Evolutionary conservation across 257 asterid species (phyloP).

Genomic region (Gardenia jasminoides): DNA sequence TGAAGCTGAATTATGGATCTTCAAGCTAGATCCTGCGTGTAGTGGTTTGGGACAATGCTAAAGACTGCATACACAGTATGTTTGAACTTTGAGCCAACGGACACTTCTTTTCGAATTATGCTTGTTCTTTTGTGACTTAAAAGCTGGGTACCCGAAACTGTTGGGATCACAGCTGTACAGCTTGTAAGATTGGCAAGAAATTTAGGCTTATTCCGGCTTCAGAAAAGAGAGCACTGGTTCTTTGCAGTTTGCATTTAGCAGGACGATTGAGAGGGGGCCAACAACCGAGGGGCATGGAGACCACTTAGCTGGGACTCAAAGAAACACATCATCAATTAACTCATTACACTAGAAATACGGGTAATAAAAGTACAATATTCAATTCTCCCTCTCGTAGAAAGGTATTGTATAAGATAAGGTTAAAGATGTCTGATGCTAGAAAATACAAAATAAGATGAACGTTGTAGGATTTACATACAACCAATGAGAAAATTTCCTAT

Average conservation of each 20-base stretch:
- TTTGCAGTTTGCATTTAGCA: neutral
- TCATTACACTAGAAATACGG: neutral
- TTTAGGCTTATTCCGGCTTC: neutral
- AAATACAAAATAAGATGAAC: neutral
- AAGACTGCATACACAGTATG: neutral
- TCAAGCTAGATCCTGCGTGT: neutral
- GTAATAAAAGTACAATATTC: neutral
- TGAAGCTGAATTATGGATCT: neutral
- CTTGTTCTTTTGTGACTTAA: neutral
- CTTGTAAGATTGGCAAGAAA: neutral
- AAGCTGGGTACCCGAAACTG: neutral
- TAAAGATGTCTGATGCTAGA: neutral
- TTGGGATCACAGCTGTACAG: neutral
- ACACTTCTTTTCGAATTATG: neutral
- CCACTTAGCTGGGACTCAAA: neutral
- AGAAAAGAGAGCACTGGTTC: neutral
- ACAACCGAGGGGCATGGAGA: neutral
- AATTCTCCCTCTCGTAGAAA: neutral
- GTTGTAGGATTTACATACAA: neutral
- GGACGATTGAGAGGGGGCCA: too few species aligned
- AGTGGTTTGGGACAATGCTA: neutral
- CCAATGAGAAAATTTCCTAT: conserved; percentile 2
- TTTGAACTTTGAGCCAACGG: neutral
- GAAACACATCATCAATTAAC: neutral
- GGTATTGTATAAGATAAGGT: neutral